These are phyloP conservation scores for Sutorius eximius DNA, from an alignment of 1,284 basidiomycete genomes.

Conservation along the genomic window DNA sequence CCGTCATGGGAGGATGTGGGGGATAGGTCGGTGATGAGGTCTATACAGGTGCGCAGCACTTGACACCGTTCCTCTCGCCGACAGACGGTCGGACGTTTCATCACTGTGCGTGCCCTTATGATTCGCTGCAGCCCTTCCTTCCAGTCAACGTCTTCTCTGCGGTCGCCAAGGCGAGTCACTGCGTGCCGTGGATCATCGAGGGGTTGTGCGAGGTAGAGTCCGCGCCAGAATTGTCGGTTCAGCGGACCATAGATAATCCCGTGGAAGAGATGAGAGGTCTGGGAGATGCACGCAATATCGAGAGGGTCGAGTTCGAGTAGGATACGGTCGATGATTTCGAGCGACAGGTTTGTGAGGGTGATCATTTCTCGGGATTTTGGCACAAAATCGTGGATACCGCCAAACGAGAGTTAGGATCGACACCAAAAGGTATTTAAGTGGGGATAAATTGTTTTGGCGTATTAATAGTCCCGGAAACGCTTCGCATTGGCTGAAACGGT, in stretches of 20 bases:
- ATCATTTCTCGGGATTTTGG: conserved; percentile 4
- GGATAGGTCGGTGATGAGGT: conserved; percentile 44
- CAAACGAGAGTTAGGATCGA: not conserved
- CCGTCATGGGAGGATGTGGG: conserved; percentile 35
- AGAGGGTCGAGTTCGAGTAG: conserved; percentile 54
- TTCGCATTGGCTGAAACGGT: conserved; percentile 21
- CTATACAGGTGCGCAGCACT: conserved; percentile 49
- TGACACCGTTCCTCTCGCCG: conserved; percentile 42
- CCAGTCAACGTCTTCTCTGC: conserved; percentile 49
- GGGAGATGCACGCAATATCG: conserved; percentile 50
- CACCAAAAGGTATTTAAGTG: not conserved
- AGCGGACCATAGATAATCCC: conserved; percentile 45
- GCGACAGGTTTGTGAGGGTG: conserved; percentile 42
- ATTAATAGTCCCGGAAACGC: conserved; percentile 6
- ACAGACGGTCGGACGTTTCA: conserved; percentile 36
- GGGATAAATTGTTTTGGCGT: not conserved
- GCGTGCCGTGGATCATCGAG: conserved; percentile 60
- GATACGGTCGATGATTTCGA: conserved; percentile 57
- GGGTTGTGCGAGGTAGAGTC: conserved; percentile 55
- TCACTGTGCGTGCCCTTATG: conserved; percentile 48
- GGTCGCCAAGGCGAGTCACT: conserved; percentile 42
- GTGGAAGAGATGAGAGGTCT: conserved; percentile 47
- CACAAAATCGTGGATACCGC: not conserved
- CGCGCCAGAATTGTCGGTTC: conserved; percentile 57
- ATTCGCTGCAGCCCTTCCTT: conserved; percentile 50